These are phyloP conservation scores for Alloascoidea hylecoeti DNA, from an alignment of 805 yeast species.

Conservation along the genomic window DNA sequence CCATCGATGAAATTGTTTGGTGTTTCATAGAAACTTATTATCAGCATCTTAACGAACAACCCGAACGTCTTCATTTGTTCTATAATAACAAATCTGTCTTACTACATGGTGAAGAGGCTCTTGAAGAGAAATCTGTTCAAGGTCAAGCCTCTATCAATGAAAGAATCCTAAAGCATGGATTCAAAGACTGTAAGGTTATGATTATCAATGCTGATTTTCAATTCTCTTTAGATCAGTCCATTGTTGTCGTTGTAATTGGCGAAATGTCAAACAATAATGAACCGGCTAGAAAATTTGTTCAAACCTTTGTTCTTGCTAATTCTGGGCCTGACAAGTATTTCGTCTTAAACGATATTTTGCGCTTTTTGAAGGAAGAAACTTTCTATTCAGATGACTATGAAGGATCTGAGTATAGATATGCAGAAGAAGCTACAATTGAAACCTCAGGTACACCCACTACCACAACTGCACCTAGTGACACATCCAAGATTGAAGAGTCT, in stretches of 20 bases:
- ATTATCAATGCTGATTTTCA: slow-evolving; percentile 22
- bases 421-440: slow-evolving; percentile 2
- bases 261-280: slow-evolving; percentile 20
- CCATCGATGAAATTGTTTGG: slow-evolving; percentile 17
- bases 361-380: slow-evolving; percentile 16
- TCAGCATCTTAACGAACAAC: slow-evolving; percentile 17
- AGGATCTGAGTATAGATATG: slow-evolving; percentile 3
- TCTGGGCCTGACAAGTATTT: slow-evolving; percentile 15
- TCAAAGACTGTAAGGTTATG: slow-evolving; percentile 19
- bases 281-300: slow-evolving; percentile 21
- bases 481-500: slow-evolving; percentile 2
- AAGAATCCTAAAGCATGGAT: slow-evolving; percentile 14
- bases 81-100: slow-evolving; percentile 19
- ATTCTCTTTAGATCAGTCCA: slow-evolving; percentile 16
- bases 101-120: slow-evolving; percentile 23
- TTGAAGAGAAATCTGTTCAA: slow-evolving; percentile 9
- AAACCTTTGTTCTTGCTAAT: slow-evolving; percentile 20
- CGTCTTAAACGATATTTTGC: slow-evolving; percentile 22
- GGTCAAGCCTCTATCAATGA: slow-evolving; percentile 19
- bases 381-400: slow-evolving; percentile 11
- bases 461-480: slow-evolving; percentile 3
- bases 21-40: slow-evolving; percentile 24
- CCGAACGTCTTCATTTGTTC: slow-evolving; percentile 17
- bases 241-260: slow-evolving; percentile 23
- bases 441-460: slow-evolving; percentile 5